Base-by-base conservation (phyloP, 768 basidiomycete species). In the Pleurotus sapidus region DNA sequence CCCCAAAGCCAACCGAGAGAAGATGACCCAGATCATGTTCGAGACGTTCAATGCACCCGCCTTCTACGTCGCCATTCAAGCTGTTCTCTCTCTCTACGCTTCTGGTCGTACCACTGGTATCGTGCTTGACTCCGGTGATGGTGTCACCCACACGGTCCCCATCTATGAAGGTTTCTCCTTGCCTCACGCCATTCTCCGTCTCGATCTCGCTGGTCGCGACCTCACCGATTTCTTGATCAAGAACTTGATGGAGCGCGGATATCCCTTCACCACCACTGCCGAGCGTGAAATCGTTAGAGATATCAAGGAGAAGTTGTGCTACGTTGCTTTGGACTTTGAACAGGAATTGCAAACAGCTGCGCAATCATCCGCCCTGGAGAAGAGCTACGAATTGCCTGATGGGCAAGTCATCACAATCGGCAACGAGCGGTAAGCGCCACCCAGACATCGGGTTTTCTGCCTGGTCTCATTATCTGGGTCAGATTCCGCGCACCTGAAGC, bases 21-120 rank as follows among this genome's bases (percentile, higher is more conserved):
- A 93, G 83, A 93, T 90, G 88, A 93, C 91, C 62, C 91, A 95
- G 92, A 93, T 93, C 84, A 93, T 94, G 91, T 95, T 95, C 74
- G 92, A 95, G 78, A 95, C 92, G 11, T 94, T 94, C 84, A 94
- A 93, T 72, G 88, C 86, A 12, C 93, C 92, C 58, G 92, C 93
- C 9, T 92, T 94, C 82, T 93, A 93, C 80, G 91, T 93, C 63
- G 82, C 88, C 55, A 93, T 94, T 74, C 93, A 95, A 77, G 92
- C 91, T 70, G 91, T 94, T 55, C 82, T 95, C 39, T 93, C 91
- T 47, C 79, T 94, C 42, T 95, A 95, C 74, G 94, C 94, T 38
- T 95, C 94, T 23, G 94, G 94, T 74, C 89, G 94, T 72, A 96
- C 94, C 37, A 96, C 95, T 42, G 89, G 89, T 81, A 88, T 97